Conservation (phyloP, 2,329 filamentous ascomycete species). For the Dactylonectria estremocensis region DNA sequence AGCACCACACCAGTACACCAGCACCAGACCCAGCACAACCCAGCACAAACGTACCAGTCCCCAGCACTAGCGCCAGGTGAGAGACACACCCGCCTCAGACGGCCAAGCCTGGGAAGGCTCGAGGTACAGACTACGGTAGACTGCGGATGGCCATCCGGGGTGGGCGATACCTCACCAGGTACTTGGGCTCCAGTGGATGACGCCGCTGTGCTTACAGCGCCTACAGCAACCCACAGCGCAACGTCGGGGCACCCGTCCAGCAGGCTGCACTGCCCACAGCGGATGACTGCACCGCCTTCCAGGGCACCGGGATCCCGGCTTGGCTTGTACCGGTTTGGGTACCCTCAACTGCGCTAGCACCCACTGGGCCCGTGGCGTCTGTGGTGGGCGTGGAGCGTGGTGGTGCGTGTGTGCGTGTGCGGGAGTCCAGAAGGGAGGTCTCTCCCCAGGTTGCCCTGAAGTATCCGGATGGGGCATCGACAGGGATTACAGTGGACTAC, state of each 20-base stretch:
- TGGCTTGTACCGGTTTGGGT: constrained; percentile 25
- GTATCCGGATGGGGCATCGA: constrained; percentile 25
- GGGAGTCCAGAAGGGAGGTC: constrained; percentile 36
- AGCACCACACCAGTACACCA: neutral
- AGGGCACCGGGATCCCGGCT: constrained; percentile 13
- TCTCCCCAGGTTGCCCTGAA: constrained; percentile 23
- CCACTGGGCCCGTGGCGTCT: constrained; percentile 46
- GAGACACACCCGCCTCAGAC: constrained; percentile 34
- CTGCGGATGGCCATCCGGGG: constrained; percentile 38
- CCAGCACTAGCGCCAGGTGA: constrained; percentile 33
- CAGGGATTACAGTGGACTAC: constrained; percentile 20
- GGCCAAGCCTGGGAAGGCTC: constrained; percentile 39
- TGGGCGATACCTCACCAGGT: constrained; percentile 35
- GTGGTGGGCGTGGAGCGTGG: constrained; percentile 47
- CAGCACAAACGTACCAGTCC: constrained; percentile 26
- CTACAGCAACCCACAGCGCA: constrained; percentile 22
- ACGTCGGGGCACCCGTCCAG: constrained; percentile 26
- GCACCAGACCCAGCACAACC: constrained; percentile 28
- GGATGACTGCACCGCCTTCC: constrained; percentile 26
- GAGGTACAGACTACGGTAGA: constrained; percentile 38
- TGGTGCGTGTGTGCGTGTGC: constrained; percentile 31
- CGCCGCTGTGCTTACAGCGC: constrained; percentile 13
- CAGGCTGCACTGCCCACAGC: constrained; percentile 24
- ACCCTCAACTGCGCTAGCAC: constrained; percentile 39
- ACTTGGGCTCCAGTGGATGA: constrained; percentile 11